Percentiles rank a stretch among this genome's conserved stretches.
These are phyloP conservation scores for Pseudohalonectria lignicola DNA, from an alignment of 2,329 filamentous ascomycete genomes.

Conservation along the genomic window DNA sequence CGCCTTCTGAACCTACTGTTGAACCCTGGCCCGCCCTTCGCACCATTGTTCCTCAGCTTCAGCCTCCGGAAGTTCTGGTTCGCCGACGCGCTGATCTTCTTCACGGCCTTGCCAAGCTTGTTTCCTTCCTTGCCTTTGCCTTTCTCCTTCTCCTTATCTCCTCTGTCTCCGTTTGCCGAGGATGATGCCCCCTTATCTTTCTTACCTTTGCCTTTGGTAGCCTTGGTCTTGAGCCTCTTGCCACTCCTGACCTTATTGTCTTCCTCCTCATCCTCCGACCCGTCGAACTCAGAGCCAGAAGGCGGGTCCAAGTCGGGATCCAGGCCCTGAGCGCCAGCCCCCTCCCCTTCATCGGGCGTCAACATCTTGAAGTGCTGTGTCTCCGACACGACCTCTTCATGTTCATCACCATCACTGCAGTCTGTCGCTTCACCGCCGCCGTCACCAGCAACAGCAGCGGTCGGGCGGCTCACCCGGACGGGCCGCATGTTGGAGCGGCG, in stretches of 20 bases:
- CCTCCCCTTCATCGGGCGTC: slow-evolving; percentile 8
- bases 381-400: slow-evolving; percentile 28
- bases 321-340: slow-evolving; percentile 8
- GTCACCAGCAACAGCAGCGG: no score
- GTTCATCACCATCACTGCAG: slow-evolving; percentile 21
- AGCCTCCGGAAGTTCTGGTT: slow-evolving; percentile 57
- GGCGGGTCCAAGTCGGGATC: slow-evolving; percentile 18
- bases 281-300: slow-evolving; percentile 29
- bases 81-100: slow-evolving; percentile 53
- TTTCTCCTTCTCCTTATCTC: slow-evolving; percentile 17
- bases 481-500: slow-evolving; percentile 54
- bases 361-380: slow-evolving; percentile 20
- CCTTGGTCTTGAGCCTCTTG: slow-evolving; percentile 7
- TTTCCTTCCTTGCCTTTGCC: slow-evolving; percentile 12
- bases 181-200: no score
- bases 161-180: no score
- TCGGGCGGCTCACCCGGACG: slow-evolving; percentile 36
- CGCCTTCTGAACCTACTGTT: slow-evolving; percentile 48
- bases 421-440: no score
- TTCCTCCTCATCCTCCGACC: no score
- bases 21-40: slow-evolving; percentile 48
- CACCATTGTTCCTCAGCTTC: slow-evolving; percentile 46
- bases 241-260: no score
- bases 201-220: no score
- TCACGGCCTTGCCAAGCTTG: slow-evolving; percentile 36